Evolutionary conservation across 192 early-diverging fungal genomes (phyloP), one percentile per base, ranked within the genome.

Genomic region (Backusella australiensis): DNA sequence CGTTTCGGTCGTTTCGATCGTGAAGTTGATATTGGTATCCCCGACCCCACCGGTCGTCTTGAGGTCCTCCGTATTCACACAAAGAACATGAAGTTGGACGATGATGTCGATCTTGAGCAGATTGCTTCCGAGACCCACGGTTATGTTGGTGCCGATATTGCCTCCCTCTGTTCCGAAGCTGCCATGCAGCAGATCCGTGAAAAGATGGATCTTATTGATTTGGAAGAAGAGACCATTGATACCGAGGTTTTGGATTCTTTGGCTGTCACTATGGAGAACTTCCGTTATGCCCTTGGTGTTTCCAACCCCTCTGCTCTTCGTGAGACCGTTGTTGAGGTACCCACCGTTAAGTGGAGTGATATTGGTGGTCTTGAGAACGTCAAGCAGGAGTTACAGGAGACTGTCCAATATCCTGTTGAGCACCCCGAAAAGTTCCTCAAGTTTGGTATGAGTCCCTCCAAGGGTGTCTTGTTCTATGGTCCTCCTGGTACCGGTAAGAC

Each of bases 121-220:
- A 96, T 99, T 80, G 97, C 98, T 23, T 87, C 95, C 1, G 96
- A 99, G 83, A 98, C 97, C 23, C 98, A 99, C 83, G 98, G 98
- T 73, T 96, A 93, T 84, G 97, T 98, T 52, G 98, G 98, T 76
- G 94, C 97, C 29, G 98, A 99, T 88, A 85, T 98, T 76, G 97
- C 97, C 34, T 95, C 96, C 8, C 90, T 99, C 77, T 99, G 97
- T 85, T 99, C 98, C 21, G 98, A 99, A 86, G 98, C 97, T n/a
- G 98, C 98, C 41, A 98, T 99, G 96, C 97, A 99, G 86, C 97
- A 99, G 85, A 99, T 99, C 80, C 95, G 97, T 80, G 98, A 97
- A 80, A 99, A 99, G 91, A 98, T 99, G 97, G 97, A 99, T 76
- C 84, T 93, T 49, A 98, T 99, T 83, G 98, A 99, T 80, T 85